These are phyloP conservation scores for Psilocybe subaeruginosa DNA, from an alignment of 768 basidiomycete genomes.

Conservation along the genomic window DNA sequence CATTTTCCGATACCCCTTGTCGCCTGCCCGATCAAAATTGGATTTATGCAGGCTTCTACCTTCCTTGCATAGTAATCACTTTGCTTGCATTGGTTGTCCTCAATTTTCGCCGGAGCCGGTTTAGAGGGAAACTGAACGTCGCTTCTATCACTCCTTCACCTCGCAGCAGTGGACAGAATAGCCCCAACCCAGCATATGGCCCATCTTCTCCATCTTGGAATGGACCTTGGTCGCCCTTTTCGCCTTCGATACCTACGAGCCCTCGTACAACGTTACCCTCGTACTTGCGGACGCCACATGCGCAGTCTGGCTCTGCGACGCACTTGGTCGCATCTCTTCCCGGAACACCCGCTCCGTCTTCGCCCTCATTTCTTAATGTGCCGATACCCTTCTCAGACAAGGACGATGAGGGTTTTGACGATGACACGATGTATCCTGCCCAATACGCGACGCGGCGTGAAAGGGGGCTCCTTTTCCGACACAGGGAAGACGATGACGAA, in stretches of 20 bases:
- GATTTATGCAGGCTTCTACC: slow-evolving; percentile 64
- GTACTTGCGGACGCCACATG: slow-evolving; percentile 42
- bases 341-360: slow-evolving; percentile 36
- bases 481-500: slow-evolving; percentile 37
- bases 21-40: slow-evolving; percentile 73
- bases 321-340: slow-evolving; percentile 43
- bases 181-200: slow-evolving; percentile 23
- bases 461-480: slow-evolving; percentile 19
- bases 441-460: slow-evolving; percentile 50
- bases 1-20: slow-evolving; percentile 72
- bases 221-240: slow-evolving; percentile 45
- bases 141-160: slow-evolving; percentile 31
- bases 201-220: slow-evolving; percentile 35
- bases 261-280: slow-evolving; percentile 40
- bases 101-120: slow-evolving; percentile 38
- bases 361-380: slow-evolving; percentile 35
- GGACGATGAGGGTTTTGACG: slow-evolving; percentile 50
- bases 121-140: slow-evolving; percentile 25
- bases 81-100: slow-evolving; percentile 47
- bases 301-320: slow-evolving; percentile 32
- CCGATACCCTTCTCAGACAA: slow-evolving; percentile 28
- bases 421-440: slow-evolving; percentile 51
- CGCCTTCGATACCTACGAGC: slow-evolving; percentile 36
- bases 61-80: slow-evolving; percentile 63
- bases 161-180: slow-evolving; percentile 25